Evolutionary conservation across 2,329 filamentous ascomycete genomes (phyloP).

Genomic region (Capronia americana): DNA sequence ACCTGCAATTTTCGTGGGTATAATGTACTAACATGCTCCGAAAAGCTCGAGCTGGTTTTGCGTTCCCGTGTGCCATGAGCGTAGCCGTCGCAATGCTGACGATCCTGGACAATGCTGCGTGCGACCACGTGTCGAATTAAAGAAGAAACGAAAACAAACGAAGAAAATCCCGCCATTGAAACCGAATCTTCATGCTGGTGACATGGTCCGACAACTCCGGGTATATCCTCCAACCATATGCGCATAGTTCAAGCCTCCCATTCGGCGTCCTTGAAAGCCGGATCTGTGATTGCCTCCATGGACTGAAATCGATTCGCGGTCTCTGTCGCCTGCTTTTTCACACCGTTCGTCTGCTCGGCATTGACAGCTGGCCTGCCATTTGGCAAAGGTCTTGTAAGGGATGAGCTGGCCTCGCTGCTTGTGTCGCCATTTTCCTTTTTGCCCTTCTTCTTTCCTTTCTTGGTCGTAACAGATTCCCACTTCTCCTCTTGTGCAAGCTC

Average conservation of each 20-base stretch:
- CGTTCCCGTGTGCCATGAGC: neutral
- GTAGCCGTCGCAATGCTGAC: slow-evolving; percentile 10
- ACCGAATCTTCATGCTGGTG: neutral
- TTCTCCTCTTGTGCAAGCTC: slow-evolving; percentile 57
- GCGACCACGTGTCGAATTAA: neutral
- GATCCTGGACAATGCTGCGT: slow-evolving; percentile 11
- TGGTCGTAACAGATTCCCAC: slow-evolving; percentile 68
- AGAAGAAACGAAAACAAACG: neutral
- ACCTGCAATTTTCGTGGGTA: neutral
- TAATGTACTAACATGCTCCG: neutral
- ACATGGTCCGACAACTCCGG: neutral
- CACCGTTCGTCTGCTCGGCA: slow-evolving; percentile 29
- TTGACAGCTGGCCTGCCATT: slow-evolving; percentile 23
- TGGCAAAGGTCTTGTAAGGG: slow-evolving; percentile 21
- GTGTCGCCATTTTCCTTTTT: slow-evolving; percentile 49
- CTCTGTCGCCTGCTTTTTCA: slow-evolving; percentile 21
- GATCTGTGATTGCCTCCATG: slow-evolving; percentile 24
- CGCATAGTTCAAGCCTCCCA: slow-evolving; percentile 33
- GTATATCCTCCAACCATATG: neutral
- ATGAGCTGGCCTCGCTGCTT: slow-evolving; percentile 51
- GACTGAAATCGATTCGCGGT: slow-evolving; percentile 36
- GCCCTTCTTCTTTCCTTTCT: slow-evolving; percentile 62
- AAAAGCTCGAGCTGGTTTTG: neutral
- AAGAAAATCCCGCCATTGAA: neutral
- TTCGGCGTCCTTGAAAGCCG: slow-evolving; percentile 35